These are phyloP conservation scores for Afroboletus lepidellus DNA, from an alignment of 1,284 basidiomycete genomes.

Conservation along the genomic window DNA sequence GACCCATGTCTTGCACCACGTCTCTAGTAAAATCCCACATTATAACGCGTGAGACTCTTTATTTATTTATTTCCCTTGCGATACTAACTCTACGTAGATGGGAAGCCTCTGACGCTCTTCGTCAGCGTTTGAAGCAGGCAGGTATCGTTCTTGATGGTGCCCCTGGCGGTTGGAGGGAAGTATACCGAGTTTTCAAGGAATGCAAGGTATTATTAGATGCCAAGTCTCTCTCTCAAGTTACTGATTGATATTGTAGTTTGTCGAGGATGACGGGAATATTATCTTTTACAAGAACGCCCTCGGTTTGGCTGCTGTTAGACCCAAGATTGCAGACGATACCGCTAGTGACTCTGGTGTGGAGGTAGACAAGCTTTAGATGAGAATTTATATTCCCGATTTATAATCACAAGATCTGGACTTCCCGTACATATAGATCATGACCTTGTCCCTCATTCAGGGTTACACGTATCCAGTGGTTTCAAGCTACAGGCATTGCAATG, in stretches of 20 bases:
- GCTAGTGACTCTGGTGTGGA: slow-evolving; percentile 82
- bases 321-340: slow-evolving; percentile 58
- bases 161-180: slow-evolving; percentile 77
- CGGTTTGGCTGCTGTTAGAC: slow-evolving; percentile 73
- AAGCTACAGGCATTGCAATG: not conserved
- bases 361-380: slow-evolving; percentile 35
- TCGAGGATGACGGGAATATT: slow-evolving; percentile 90
- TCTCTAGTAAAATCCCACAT: slow-evolving; percentile 92
- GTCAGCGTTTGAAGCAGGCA: slow-evolving; percentile 68
- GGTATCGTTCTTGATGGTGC: slow-evolving; percentile 62
- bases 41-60: slow-evolving; percentile 63
- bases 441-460: not conserved
- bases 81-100: slow-evolving; percentile 46
- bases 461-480: not conserved
- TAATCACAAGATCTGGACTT: not conserved
- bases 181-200: slow-evolving; percentile 69
- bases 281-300: slow-evolving; percentile 89
- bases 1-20: slow-evolving; percentile 91
- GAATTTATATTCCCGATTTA: slow-evolving; percentile 3
- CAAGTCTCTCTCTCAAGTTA: slow-evolving; percentile 2
- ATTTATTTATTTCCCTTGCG: not conserved
- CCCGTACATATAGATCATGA: slow-evolving; percentile 12
- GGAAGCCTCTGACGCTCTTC: slow-evolving; percentile 91
- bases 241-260: slow-evolving; percentile 53
- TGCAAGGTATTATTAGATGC: slow-evolving; percentile 56